These are phyloP conservation scores for Sphagnum magellanicum DNA, from an alignment of 228 moss, liverwort and hornwort genomes.

Conservation along the genomic window DNA sequence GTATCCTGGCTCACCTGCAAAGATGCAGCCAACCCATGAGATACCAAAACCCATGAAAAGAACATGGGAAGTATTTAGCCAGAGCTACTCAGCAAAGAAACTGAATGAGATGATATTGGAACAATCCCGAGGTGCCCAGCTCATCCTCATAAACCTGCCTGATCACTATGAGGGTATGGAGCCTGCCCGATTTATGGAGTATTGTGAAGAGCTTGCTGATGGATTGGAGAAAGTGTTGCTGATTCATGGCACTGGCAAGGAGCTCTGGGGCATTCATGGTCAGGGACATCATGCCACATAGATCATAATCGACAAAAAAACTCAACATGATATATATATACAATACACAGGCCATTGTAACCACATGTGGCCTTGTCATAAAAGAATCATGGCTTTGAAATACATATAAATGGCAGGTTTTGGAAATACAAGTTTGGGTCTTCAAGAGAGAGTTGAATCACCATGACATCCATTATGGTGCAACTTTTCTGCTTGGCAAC, in stretches of 20 bases:
- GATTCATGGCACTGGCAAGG: slow-evolving; percentile 76
- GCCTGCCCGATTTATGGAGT: slow-evolving; percentile 61
- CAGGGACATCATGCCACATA: background rate
- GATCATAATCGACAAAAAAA: too few species aligned
- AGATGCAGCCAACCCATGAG: slow-evolving; percentile 10
- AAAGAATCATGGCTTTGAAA: too few species aligned
- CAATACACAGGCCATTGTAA: too few species aligned
- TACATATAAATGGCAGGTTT: too few species aligned
- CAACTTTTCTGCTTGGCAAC: too few species aligned
- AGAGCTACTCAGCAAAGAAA: slow-evolving; percentile 54
- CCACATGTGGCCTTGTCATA: too few species aligned
- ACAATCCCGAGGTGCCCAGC: slow-evolving; percentile 54
- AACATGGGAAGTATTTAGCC: slow-evolving; percentile 72
- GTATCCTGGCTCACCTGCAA: slow-evolving; percentile 70
- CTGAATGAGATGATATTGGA: slow-evolving; percentile 66
- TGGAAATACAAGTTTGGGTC: too few species aligned
- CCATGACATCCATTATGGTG: too few species aligned
- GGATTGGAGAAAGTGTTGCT: slow-evolving; percentile 69
- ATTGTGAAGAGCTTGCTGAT: slow-evolving; percentile 46
- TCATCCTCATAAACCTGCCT: slow-evolving; percentile 60
- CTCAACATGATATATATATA: too few species aligned
- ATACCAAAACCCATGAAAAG: slow-evolving; percentile 46
- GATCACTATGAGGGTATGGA: slow-evolving; percentile 74
- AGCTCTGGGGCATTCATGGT: slow-evolving; percentile 66
- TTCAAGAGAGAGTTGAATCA: too few species aligned